Base-by-base conservation (phyloP, 768 basidiomycete species). In the Austroboletus eburneus region DNA sequence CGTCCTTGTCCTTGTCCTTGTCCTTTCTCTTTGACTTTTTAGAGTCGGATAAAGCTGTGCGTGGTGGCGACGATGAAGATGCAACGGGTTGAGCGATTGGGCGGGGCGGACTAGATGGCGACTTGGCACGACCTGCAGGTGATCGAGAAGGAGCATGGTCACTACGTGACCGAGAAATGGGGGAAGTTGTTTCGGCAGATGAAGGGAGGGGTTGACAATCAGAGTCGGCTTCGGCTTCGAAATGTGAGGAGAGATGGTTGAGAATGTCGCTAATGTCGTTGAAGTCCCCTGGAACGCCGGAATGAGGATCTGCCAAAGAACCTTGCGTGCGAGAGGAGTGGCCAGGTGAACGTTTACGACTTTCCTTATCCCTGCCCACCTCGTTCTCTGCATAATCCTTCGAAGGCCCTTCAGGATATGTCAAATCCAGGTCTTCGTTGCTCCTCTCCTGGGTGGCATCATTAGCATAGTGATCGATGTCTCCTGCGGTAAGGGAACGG, bases 251-350 rank as follows among this genome's bases (percentile, higher is more conserved):
- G 30, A 87, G 76, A 55, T 88, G 86, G 58, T 76, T 83, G 46
- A 90, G 66, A 45, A 89, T 88, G 57, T 89, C 87, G 59, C 76
- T 81, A 49, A 90, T 79, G 57, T 89, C 86, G 36, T 78, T 73
- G 61, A 83, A 86, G 57, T 80, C 83, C 23, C 73, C 73, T 16
- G 75, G 72, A 33, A 78, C 75, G 39, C 74, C 64, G 20, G 78
- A 71, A 24, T 80, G 71, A 41, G 70, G 72, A 56, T 66, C 61
- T 22, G 70, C 59, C 43, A 75, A 65, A 39, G 72, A 62, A 50
- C 57, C 54, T 43, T 57, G 48, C 45, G 66, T 56, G 41, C 58
- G 57, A 18, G 46, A 37, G 25, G 46, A 51, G 32, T 49, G 54
- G 27, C 36, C 51, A n/a, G 58, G 63, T 35, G 71, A 66, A 27